A percentile compares a stretch with the other conserved stretches of the same genome.
Conservation (phyloP, 306 rosid genomes). For the Quercus wislizeni region DNA sequence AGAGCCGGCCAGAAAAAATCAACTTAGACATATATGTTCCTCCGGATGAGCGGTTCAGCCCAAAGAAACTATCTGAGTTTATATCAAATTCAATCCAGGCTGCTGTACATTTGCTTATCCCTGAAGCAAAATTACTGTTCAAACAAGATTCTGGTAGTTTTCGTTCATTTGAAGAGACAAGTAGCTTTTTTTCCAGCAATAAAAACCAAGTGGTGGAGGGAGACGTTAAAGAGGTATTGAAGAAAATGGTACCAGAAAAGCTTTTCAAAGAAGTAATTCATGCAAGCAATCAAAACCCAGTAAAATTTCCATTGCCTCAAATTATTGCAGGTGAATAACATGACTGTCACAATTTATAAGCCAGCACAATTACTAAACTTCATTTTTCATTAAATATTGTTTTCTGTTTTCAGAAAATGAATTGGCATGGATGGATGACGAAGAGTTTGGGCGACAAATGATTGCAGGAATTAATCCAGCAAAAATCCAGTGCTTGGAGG, state of each 20-base stretch:
- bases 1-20: constrained; percentile 37
- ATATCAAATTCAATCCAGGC: constrained; percentile 45
- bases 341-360: neutral
- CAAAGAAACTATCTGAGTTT: constrained; percentile 48
- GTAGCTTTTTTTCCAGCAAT: constrained; percentile 37
- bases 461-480: constrained; percentile 76
- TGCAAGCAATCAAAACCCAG: constrained; percentile 27
- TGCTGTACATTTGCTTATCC: constrained; percentile 36
- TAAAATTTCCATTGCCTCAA: constrained; percentile 48
- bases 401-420: constrained; percentile 40
- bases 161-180: constrained; percentile 49
- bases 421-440: constrained; percentile 64
- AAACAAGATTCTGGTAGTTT: constrained; percentile 23
- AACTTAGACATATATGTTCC: constrained; percentile 51
- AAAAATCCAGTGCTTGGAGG: constrained; percentile 51
- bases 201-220: constrained; percentile 33
- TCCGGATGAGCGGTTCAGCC: constrained; percentile 58
- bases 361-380: neutral
- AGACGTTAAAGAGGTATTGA: constrained; percentile 39
- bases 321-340: constrained; percentile 40
- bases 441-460: constrained; percentile 78
- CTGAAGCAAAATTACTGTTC: constrained; percentile 27
- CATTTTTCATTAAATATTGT: neutral
- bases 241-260: constrained; percentile 36
- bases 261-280: constrained; percentile 31